Conservation (phyloP, 306 rosid species). For the Geum urbanum region DNA sequence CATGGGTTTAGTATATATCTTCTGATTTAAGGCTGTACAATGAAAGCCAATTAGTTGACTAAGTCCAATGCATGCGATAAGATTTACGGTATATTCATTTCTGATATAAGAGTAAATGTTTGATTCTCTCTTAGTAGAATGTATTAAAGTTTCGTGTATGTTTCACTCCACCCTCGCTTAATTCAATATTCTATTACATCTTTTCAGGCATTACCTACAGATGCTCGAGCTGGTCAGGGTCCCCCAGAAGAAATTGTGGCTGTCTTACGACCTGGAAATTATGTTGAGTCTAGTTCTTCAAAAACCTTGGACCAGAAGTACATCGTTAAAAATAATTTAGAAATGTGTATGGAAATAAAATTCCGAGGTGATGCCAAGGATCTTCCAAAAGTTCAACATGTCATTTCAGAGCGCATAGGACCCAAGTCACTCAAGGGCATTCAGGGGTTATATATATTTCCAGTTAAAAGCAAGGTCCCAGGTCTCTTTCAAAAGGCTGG, state of each 20-base stretch:
- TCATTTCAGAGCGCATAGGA: slow-evolving; percentile 1
- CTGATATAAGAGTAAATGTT: too few relatives aligned
- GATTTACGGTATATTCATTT: too few relatives aligned
- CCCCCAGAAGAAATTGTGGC: slow-evolving; percentile 37
- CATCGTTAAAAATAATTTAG: slow-evolving; percentile 22
- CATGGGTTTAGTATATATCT: slow-evolving; percentile 35
- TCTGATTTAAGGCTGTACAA: not conserved
- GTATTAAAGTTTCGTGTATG: not conserved
- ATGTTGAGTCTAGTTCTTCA: slow-evolving; percentile 9
- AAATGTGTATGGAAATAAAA: slow-evolving; percentile 33
- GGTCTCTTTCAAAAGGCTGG: slow-evolving; percentile 32
- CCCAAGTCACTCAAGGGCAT: slow-evolving; percentile 29
- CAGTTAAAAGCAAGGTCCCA: slow-evolving; percentile 20
- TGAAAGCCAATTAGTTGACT: too few relatives aligned
- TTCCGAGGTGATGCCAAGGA: slow-evolving; percentile 4
- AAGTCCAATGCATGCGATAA: too few relatives aligned
- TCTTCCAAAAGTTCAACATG: not conserved
- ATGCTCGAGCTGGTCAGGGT: slow-evolving; percentile 33
- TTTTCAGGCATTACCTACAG: slow-evolving; percentile 30
- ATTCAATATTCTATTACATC: not conserved
- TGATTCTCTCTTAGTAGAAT: too few relatives aligned
- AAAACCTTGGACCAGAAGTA: slow-evolving; percentile 32
- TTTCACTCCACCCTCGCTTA: not conserved
- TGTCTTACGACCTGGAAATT: slow-evolving; percentile 34
- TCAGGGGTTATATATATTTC: slow-evolving; percentile 37